Evolutionary conservation across 257 asterid genomes (phyloP), one percentile per base, ranked within the genome.

Genomic region (Lavandula angustifolia): DNA sequence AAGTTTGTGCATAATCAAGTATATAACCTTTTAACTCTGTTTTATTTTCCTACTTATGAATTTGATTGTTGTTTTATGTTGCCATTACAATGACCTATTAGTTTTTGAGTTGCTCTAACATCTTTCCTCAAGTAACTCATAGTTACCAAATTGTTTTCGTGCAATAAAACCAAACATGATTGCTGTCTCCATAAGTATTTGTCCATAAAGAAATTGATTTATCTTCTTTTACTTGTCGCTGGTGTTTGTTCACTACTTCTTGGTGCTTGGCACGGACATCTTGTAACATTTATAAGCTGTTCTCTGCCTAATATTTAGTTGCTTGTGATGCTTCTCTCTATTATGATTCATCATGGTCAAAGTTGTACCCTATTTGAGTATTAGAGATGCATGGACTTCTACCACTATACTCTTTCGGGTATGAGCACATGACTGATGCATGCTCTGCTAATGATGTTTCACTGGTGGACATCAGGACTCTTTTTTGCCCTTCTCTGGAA

Each of bases 401-500:
- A 16, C 41, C 64, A 48, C 27, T 57, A 22, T 51, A 16, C 66
- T 53, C 27, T 60, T 16, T 11, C 44, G 33, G 59, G 37, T 48
- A 22, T 42, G 48, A 56, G 54, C 64, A 22, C 27, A 18, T 12
- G 35, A 37, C 12, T 40, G 34, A 16, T 62, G 56, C 34, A 50
- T 44, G 41, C 18, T 22, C 27, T 55, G 58, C 49, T 74, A 67
- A 68, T 53, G 68, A 71, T 72, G 54, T 12, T 40, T 38, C 71
- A 54, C 62, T 74, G 68, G 55, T 75, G 77, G 50, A 74, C 46
- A 70, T 62, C 95, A 91, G 97, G 97, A 57, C 82, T 91, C 67
- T 51, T 55, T 55, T 84, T 75, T 54, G 84, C 91, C 60, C 95
- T 91, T 62, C 67, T 82, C 27, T 91, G 98, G 98, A 91, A 91